phyloP scores from a whole-genome alignment of 2,329 filamentous ascomycete species.

The Calonectria pteridis region DNA sequence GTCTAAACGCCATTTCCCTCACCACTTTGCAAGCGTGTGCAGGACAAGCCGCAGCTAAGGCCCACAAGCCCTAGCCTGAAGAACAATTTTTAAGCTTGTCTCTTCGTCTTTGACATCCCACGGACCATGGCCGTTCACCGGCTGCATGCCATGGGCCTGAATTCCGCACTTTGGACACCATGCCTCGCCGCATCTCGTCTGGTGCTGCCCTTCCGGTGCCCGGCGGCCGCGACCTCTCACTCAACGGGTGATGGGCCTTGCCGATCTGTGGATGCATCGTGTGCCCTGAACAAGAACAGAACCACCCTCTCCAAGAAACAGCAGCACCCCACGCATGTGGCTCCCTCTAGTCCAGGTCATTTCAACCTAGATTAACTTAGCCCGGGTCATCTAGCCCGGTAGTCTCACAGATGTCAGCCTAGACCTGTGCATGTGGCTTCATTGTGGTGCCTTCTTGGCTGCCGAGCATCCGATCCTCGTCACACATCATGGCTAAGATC shows the following conservation, averaged over 20 bases:
- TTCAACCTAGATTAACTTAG: slow-evolving; percentile 32
- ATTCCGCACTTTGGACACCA: not conserved
- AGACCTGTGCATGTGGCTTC: slow-evolving; percentile 15
- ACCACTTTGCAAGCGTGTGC: not conserved
- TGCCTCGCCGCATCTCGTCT: not conserved
- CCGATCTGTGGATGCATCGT: not conserved
- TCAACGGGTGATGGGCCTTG: not conserved
- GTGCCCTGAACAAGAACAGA: not conserved
- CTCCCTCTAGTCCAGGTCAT: slow-evolving; percentile 28
- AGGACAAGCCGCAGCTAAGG: not conserved
- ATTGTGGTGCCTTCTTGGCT: slow-evolving; percentile 28
- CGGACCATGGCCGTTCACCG: not conserved
- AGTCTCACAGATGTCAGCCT: slow-evolving; percentile 25
- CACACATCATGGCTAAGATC: slow-evolving; percentile 28
- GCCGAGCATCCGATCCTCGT: slow-evolving; percentile 33
- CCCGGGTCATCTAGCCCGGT: slow-evolving; percentile 31
- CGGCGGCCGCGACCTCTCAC: not conserved
- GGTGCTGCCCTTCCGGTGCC: not conserved
- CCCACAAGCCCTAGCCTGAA: not conserved
- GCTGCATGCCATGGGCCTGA: not conserved
- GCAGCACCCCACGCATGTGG: slow-evolving; percentile 27
- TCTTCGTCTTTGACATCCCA: not conserved
- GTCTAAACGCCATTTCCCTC: not conserved
- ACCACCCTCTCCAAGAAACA: not conserved
- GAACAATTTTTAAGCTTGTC: not conserved